phyloP scores from a whole-genome alignment of 345 rosid species.

The Boechera stricta region DNA sequence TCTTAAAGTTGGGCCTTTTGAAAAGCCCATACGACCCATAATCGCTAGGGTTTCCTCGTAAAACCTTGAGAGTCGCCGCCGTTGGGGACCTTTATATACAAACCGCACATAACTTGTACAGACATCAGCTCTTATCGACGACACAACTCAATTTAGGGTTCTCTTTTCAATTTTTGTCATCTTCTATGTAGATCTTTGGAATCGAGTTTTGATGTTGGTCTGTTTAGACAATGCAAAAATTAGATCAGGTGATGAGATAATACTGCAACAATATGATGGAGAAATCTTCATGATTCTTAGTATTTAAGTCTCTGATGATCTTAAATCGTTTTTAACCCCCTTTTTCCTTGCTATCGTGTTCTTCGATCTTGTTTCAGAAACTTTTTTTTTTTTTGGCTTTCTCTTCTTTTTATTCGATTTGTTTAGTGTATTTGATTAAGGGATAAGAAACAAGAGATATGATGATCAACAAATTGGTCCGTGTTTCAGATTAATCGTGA shows the following conservation, averaged over 20 bases:
- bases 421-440: background rate
- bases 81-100: constrained; percentile 25
- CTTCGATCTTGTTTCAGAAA: background rate
- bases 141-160: background rate
- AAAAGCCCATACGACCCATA: background rate
- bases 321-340: background rate
- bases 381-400: background rate
- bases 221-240: background rate
- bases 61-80: constrained; percentile 18
- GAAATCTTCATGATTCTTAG: constrained; percentile 42
- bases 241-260: constrained; percentile 38
- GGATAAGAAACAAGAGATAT: constrained; percentile 18
- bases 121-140: background rate
- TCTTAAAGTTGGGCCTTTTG: background rate
- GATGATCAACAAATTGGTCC: constrained; percentile 49
- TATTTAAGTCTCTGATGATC: constrained; percentile 51
- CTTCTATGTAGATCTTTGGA: background rate
- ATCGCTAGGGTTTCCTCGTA: constrained; percentile 33
- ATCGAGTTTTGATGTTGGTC: background rate
- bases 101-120: background rate
- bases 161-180: background rate
- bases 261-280: constrained; percentile 52
- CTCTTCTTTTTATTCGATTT: background rate
- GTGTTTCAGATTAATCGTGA: constrained; percentile 49
- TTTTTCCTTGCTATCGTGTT: background rate